Evolutionary conservation across 345 rosid genomes (phyloP).

Genomic region (Corymbia maculata): DNA sequence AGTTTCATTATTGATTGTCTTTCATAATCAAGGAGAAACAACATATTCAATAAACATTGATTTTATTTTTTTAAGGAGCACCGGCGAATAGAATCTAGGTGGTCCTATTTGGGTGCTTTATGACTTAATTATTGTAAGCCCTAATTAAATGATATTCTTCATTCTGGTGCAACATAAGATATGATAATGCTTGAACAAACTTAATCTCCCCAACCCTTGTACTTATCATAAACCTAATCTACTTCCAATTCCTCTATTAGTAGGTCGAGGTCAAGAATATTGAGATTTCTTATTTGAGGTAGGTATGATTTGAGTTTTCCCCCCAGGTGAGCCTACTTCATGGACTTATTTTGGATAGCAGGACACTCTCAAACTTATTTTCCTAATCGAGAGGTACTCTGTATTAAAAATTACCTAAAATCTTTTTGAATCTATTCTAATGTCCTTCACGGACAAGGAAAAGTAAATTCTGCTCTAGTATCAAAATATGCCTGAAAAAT

Average conservation of each 20-base stretch:
- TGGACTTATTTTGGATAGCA: background rate
- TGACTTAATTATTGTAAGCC: background rate
- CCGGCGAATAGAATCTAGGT: background rate
- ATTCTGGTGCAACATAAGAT: background rate
- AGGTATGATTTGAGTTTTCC: background rate
- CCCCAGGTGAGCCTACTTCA: background rate
- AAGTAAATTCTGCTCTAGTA: background rate
- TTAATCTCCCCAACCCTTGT: background rate
- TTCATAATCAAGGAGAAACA: background rate
- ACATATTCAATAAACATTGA: background rate
- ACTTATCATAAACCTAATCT: background rate
- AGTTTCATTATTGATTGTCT: background rate
- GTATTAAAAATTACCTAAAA: background rate
- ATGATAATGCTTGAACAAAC: background rate
- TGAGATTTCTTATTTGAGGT: background rate
- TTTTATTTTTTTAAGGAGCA: background rate
- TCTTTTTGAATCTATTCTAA: background rate
- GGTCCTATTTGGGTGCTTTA: background rate
- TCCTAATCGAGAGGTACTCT: background rate
- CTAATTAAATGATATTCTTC: background rate
- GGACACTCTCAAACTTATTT: background rate
- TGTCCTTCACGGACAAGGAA: background rate
- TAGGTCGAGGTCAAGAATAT: background rate
- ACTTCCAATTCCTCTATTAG: background rate
- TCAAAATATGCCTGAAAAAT: background rate